phyloP scores from a whole-genome alignment of 306 rosid genomes.

The Heteromeles arbutifolia region DNA sequence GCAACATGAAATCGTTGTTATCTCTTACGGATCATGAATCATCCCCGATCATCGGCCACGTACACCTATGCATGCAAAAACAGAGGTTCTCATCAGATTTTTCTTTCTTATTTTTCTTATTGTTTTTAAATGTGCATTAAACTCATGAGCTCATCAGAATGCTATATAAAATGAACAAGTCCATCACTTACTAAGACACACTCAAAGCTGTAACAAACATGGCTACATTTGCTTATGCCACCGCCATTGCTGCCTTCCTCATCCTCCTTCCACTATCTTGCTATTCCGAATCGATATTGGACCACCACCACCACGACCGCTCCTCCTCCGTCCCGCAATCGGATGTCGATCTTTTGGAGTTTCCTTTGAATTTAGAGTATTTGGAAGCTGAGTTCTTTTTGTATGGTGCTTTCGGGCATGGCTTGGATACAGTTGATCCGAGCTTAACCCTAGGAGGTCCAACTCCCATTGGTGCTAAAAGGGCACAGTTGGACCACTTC shows the following conservation, averaged over 20 bases:
- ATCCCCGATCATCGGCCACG: no score
- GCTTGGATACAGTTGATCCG: slow-evolving; percentile 50
- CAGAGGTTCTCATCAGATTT: no score
- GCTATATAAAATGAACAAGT: no score
- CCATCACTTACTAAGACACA: no score
- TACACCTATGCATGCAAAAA: no score
- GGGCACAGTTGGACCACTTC: slow-evolving; percentile 27
- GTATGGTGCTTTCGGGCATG: slow-evolving; percentile 46
- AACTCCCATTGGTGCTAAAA: slow-evolving; percentile 48
- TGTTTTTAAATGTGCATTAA: no score
- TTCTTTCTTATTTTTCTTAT: no score
- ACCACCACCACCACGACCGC: neutral
- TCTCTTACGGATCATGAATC: no score
- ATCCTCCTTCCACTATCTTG: slow-evolving; percentile 15
- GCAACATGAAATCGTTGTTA: no score
- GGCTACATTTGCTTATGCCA: neutral
- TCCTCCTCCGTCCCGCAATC: neutral
- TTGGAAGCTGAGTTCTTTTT: slow-evolving; percentile 70
- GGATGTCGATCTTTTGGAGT: slow-evolving; percentile 44
- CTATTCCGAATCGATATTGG: neutral
- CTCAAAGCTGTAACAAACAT: neutral
- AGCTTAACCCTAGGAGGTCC: slow-evolving; percentile 45
- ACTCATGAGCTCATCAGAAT: no score
- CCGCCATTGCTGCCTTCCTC: neutral
- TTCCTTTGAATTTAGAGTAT: slow-evolving; percentile 61